phyloP scores from a whole-genome alignment of 345 rosid species.

The Eucalyptus cloeziana region DNA sequence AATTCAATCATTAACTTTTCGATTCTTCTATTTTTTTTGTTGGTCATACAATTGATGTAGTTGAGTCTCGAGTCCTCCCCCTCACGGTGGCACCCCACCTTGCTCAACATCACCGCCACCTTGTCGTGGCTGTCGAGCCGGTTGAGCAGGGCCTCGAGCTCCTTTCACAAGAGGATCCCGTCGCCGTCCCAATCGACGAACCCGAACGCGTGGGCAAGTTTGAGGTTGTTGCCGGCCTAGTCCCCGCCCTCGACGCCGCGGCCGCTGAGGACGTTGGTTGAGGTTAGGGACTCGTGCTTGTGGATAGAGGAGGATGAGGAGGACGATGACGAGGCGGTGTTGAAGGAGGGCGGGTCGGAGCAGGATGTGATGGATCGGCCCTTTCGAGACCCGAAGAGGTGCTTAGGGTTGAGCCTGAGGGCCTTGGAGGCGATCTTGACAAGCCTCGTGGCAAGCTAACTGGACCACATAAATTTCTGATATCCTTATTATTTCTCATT shows the following conservation, averaged over 20 bases:
- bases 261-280: conserved; percentile 50
- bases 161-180: conserved; percentile 34
- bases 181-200: conserved; percentile 48
- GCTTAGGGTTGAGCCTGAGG: conserved; percentile 47
- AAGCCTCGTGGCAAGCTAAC: neutral
- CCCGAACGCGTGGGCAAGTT: conserved; percentile 35
- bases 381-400: conserved; percentile 35
- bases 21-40: no score
- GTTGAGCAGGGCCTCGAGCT: conserved; percentile 48
- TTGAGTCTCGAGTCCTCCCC: neutral
- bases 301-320: conserved; percentile 8
- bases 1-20: no score
- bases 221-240: conserved; percentile 9
- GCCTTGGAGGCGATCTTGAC: conserved; percentile 28
- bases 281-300: conserved; percentile 17
- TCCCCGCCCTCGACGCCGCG: conserved; percentile 6
- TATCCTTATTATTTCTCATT: no score
- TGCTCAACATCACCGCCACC: conserved; percentile 43
- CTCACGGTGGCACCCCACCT: conserved; percentile 20
- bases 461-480: no score
- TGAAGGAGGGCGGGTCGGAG: neutral
- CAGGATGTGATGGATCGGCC: neutral
- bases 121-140: conserved; percentile 26
- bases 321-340: conserved; percentile 45
- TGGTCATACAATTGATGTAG: no score